Evolutionary conservation across 2,329 filamentous ascomycete species (phyloP), one percentile per base, ranked within the genome.

Genomic region (Colletotrichum euphorbiae): DNA sequence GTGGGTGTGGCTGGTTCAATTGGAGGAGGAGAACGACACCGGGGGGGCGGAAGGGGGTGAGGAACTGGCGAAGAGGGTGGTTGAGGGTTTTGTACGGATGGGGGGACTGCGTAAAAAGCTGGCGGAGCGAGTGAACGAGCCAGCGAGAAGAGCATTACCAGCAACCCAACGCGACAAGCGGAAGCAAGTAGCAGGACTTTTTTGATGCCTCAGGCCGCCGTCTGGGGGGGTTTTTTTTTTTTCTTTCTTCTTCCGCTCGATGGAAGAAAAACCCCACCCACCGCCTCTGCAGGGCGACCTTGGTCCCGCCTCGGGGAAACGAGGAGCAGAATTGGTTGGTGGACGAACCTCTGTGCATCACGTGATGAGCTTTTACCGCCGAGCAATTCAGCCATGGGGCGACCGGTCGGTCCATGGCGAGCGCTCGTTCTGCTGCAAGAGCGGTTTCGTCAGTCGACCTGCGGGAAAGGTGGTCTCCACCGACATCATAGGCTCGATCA

Each of bases 1-100:
- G 76, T 73, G 75, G 78, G 78, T 73, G 79, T 80, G 69, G 68
- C 69, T 67, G 82, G 83, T 80, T 84, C 83, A 82, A 84, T 83
- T 80, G 80, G 75, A 67, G 33, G 43, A 55, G 51, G 56, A 51
- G 57, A 60, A 60, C 57, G 70, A 78, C 73, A 75, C 77, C 75
- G 71, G 72, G 71, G 71, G 66, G 70, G 71, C 62, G 69, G 69
- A 72, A 74, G 71, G 72, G 60, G 69, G 62, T 63, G 58, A 55
- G 69, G 55, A 38, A 45, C 55, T 45, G 58, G 28, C 7, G 17
- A 43, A 43, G 64, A 48, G 69, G 69, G 67, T 70, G 61, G 69
- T 69, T 71, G 69, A 71, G 69, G 69, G 69, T 70, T 71, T 71
- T 69, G 69, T 69, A 69, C 66, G 60, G 54, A 57, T 56, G 64